Base-by-base conservation (phyloP, 495 filamentous ascomycete genomes). In the Penicillium paxilli region DNA sequence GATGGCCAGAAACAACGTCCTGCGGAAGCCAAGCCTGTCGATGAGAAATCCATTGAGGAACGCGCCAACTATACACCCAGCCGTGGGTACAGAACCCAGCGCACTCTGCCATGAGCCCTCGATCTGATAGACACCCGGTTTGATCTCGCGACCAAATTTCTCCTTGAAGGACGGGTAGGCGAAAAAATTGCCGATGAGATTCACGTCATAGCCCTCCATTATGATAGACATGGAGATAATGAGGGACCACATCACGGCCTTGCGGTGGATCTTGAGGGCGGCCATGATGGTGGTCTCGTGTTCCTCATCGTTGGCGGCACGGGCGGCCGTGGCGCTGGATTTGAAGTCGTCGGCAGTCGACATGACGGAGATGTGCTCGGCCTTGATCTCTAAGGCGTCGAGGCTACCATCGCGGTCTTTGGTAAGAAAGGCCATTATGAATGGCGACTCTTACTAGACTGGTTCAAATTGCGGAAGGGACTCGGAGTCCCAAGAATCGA, bases 71-170 rank as follows among this genome's bases (percentile, higher is more conserved):
- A 28, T 10, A 40, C 32, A 66, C 62, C 42, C 68, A 76, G 72
- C 65, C 61, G 46, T 11, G 88, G 25, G 25, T 28, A 86, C 14
- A 87, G 71, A 10, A 92, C 76, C 59, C 90, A 77, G 67, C 87
- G 90, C 4, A 67, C 59, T 16, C 83, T n/a, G n/a, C n/a, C n/a
- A n/a, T n/a, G n/a, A n/a, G n/a, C n/a, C n/a, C n/a, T n/a, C n/a
- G n/a, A n/a, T n/a, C n/a, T n/a, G n/a, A n/a, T n/a, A n/a, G n/a
- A n/a, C 85, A 41, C 83, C 66, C 1, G 74, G 44, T 9, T 78
- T 49, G 57, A 71, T 59, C 49, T 81, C n/a, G n/a, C n/a, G 72
- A 21, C 88, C 89, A 64, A 89, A 91, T 55, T 87, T 88, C 54
- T 67, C 67, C 58, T 86, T 87, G 75, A 91, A 91, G 59, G 70